A percentile compares a stretch with the other conserved stretches of the same genome.
These are phyloP conservation scores for Psidium friedrichsthalianum DNA, from an alignment of 345 rosid species.

Conservation along the genomic window DNA sequence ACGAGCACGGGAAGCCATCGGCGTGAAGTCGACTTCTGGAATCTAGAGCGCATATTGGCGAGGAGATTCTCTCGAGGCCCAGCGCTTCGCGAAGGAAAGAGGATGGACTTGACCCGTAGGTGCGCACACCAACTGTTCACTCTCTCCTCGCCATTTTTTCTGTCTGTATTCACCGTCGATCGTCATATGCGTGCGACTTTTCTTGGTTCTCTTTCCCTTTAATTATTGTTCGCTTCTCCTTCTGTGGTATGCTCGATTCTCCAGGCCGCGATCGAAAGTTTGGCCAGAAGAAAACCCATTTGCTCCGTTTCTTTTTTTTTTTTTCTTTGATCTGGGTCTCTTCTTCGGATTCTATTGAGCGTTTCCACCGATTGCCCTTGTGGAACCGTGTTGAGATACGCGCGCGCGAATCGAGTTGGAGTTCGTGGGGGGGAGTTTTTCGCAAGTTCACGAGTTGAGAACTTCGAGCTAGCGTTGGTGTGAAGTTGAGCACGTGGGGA, in stretches of 20 bases:
- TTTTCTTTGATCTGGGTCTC: not conserved
- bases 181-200: not conserved
- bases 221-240: not conserved
- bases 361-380: not conserved
- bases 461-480: not conserved
- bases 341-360: not conserved
- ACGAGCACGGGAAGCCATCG: not conserved
- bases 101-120: conserved; percentile 33
- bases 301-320: not conserved
- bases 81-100: not conserved
- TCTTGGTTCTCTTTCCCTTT: not conserved
- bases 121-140: not conserved
- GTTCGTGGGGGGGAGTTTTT: not conserved
- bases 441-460: not conserved
- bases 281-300: not conserved
- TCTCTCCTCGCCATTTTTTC: not conserved
- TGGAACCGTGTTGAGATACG: not conserved
- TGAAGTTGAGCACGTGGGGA: not conserved
- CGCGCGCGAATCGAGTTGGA: not conserved
- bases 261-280: not conserved
- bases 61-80: conserved; percentile 15
- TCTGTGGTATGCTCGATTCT: not conserved
- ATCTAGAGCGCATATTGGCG: conserved; percentile 2
- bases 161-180: not conserved
- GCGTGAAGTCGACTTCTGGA: not conserved